A percentile compares a stretch with the other conserved stretches of the same genome.
Conservation (phyloP, 2,329 filamentous ascomycete species). For the Sporothrix dimorphospora region DNA sequence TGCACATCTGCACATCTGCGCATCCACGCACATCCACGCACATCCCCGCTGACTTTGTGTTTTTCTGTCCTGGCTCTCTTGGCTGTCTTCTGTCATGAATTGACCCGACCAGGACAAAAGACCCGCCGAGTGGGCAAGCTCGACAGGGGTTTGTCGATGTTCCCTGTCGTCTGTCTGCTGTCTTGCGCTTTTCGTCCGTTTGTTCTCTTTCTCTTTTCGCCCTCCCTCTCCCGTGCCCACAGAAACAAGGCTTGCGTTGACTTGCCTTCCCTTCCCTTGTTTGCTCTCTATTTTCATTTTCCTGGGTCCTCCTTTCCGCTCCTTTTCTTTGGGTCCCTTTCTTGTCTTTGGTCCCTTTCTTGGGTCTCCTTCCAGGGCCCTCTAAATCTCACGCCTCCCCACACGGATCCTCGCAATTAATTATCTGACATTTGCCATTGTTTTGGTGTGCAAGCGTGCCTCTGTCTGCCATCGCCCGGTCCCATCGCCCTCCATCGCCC, state of each 20-base stretch:
- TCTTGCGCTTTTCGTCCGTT: not conserved
- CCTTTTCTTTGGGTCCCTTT: too few species aligned
- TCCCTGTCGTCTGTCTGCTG: not conserved
- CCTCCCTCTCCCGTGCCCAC: not conserved
- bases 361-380: not conserved
- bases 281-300: not conserved
- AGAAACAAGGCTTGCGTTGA: conserved; percentile 1
- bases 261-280: not conserved
- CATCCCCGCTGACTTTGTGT: not conserved
- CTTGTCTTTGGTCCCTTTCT: too few species aligned
- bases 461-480: conserved; percentile 10
- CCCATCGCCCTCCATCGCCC: not conserved
- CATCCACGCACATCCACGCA: not conserved
- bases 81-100: not conserved
- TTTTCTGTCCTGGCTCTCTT: not conserved
- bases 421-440: not conserved
- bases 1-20: not conserved
- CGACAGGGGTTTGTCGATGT: not conserved
- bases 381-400: not conserved
- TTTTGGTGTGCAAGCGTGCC: not conserved
- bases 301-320: not conserved
- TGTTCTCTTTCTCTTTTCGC: not conserved
- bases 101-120: conserved; percentile 15
- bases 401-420: conserved; percentile 9
- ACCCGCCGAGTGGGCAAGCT: not conserved